These are phyloP conservation scores for Lipomyces anomalus DNA, from an alignment of 805 yeast species.

Conservation along the genomic window DNA sequence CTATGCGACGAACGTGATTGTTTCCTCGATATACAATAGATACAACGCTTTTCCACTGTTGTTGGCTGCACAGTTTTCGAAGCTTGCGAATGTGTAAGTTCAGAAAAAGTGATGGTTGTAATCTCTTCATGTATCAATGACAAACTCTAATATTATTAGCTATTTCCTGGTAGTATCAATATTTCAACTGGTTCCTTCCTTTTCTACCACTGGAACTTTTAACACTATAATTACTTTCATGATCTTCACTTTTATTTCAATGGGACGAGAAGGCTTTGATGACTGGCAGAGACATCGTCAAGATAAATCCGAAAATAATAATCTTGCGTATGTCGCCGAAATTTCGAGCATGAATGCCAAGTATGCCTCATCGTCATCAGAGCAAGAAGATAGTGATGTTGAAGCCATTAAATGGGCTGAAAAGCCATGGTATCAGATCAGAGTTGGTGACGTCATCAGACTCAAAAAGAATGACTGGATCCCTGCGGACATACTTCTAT, in stretches of 20 bases:
- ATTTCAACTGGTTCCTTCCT: constrained; percentile 90
- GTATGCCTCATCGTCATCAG: no score
- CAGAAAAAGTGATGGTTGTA: not conserved
- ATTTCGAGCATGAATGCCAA: no score
- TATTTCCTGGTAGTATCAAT: constrained; percentile 87
- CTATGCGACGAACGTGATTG: constrained; percentile 62
- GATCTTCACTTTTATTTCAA: constrained; percentile 82
- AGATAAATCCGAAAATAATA: constrained; percentile 78
- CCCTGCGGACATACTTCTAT: constrained; percentile 81
- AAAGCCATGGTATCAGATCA: constrained; percentile 64
- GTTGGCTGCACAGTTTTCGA: constrained; percentile 83
- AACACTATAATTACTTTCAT: constrained; percentile 88
- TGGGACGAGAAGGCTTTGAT: constrained; percentile 88
- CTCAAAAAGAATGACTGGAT: constrained; percentile 81
- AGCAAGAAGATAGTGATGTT: constrained; percentile 26
- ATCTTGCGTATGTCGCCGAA: constrained; percentile 40
- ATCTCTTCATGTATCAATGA: not conserved
- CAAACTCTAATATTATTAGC: constrained; percentile 7
- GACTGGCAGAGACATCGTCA: constrained; percentile 82
- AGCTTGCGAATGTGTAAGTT: constrained; percentile 66
- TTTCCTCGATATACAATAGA: constrained; percentile 80
- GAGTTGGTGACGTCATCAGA: constrained; percentile 81
- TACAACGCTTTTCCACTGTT: constrained; percentile 85
- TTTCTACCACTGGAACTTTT: constrained; percentile 95
- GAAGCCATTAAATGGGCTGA: constrained; percentile 29